A percentile compares a stretch with the other conserved stretches of the same genome.
phyloP scores from a whole-genome alignment of 202 grass and related monocot genomes.

The Eragrostis tef region DNA sequence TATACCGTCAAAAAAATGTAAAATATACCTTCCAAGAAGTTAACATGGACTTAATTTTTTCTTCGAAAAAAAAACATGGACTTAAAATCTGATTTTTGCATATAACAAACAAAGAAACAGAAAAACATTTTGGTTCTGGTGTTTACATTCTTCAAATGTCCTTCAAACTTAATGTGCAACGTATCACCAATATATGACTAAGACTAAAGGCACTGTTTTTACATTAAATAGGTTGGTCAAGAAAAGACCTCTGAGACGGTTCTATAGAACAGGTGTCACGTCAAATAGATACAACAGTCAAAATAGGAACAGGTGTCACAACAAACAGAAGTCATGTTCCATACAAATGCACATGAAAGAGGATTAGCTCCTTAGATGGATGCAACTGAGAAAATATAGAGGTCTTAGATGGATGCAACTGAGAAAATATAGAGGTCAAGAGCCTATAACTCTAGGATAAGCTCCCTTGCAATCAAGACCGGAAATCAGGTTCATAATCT shows the following conservation, averaged over 20 bases:
- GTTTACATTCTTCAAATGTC: conserved; percentile 12
- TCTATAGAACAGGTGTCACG: not conserved
- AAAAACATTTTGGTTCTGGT: conserved; percentile 8
- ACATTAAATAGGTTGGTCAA: not conserved
- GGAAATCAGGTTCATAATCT: not conserved
- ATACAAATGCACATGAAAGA: conserved; percentile 26
- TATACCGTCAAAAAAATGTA: not conserved
- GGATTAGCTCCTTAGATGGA: not conserved
- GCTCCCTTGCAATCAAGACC: not conserved
- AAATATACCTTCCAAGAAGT: not conserved
- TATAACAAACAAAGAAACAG: not conserved
- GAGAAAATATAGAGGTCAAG: conserved; percentile 2
- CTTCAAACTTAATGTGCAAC: conserved; percentile 36
- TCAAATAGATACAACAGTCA: conserved; percentile 15
- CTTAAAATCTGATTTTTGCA: not conserved
- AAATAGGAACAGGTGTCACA: conserved; percentile 4
- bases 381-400: not conserved
- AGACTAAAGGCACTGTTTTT: not conserved
- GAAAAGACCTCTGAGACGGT: conserved; percentile 1
- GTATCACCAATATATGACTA: conserved; percentile 5
- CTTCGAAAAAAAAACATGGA: too few species aligned
- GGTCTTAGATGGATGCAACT: not conserved
- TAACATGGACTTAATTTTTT: not conserved
- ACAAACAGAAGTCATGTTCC: conserved; percentile 1
- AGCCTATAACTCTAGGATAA: not conserved